These are phyloP conservation scores for Gnomoniopsis sp. DNA, from an alignment of 2,329 filamentous ascomycete species.

Conservation along the genomic window DNA sequence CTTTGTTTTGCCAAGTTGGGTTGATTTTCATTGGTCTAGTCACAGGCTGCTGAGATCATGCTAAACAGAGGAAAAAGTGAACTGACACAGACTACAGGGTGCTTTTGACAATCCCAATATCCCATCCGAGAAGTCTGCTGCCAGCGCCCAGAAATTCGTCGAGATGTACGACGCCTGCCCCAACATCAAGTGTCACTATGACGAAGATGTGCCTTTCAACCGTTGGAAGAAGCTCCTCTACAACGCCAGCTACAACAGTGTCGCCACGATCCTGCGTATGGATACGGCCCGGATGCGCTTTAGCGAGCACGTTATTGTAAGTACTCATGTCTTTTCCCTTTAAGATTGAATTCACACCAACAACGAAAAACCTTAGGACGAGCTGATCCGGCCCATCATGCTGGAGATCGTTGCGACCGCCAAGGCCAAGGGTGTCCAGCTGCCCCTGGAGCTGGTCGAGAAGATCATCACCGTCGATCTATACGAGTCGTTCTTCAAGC, in stretches of 20 bases:
- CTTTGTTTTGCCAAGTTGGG: too few species aligned
- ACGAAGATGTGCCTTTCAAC: slow-evolving; percentile 35
- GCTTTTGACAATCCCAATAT: slow-evolving; percentile 40
- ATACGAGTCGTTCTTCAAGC: slow-evolving; percentile 44
- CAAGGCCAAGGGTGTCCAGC: slow-evolving; percentile 36
- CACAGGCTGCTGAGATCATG: not conserved
- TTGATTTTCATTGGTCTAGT: not conserved
- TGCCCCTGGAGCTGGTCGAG: slow-evolving; percentile 41
- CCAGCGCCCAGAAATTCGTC: slow-evolving; percentile 37
- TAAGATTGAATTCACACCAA: too few species aligned
- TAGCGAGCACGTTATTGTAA: slow-evolving; percentile 34
- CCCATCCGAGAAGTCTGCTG: slow-evolving; percentile 21
- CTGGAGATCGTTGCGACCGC: slow-evolving; percentile 45
- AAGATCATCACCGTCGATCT: slow-evolving; percentile 46
- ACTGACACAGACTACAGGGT: slow-evolving; percentile 21
- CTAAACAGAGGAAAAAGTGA: not conserved
- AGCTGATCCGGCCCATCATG: slow-evolving; percentile 50
- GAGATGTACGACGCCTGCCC: slow-evolving; percentile 41
- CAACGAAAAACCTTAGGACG: slow-evolving; percentile 22
- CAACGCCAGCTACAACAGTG: slow-evolving; percentile 47
- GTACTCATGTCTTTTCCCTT: too few species aligned
- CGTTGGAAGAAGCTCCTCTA: slow-evolving; percentile 48
- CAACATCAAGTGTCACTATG: slow-evolving; percentile 38
- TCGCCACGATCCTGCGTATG: slow-evolving; percentile 46
- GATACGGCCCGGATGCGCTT: slow-evolving; percentile 47